phyloP scores from a whole-genome alignment of 2,329 filamentous ascomycete species.

The Venturia nashicola region DNA sequence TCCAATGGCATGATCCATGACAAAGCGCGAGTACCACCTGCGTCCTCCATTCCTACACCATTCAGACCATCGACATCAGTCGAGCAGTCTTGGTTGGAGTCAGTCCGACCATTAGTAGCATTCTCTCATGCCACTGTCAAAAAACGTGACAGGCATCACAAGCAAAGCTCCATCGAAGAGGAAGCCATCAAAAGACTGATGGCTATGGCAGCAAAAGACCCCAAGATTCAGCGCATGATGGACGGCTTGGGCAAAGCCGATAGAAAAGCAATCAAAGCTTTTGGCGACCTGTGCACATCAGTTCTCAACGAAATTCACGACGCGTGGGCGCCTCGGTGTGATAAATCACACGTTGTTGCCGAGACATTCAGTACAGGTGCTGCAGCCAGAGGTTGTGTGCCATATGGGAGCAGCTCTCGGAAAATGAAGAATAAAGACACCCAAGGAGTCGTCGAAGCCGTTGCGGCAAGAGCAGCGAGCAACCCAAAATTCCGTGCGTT shows the following conservation, averaged over 20 bases:
- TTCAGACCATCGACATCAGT: background rate
- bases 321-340: background rate
- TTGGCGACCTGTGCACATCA: background rate
- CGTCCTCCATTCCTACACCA: background rate
- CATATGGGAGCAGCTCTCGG: background rate
- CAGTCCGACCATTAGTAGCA: background rate
- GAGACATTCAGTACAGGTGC: background rate
- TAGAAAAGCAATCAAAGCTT: background rate
- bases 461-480: background rate
- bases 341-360: background rate
- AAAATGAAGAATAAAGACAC: background rate
- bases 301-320: background rate
- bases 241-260: background rate
- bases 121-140: background rate
- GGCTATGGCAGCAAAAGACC: background rate
- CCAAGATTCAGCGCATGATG: background rate
- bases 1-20: background rate
- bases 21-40: background rate
- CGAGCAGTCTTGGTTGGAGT: background rate
- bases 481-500: background rate
- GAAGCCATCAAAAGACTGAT: background rate
- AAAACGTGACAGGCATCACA: background rate
- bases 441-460: background rate
- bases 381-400: background rate
- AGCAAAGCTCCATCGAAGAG: background rate